Evolutionary conservation across 2,329 filamentous ascomycete genomes (phyloP).

Genomic region (Trichoderma asperellum): DNA sequence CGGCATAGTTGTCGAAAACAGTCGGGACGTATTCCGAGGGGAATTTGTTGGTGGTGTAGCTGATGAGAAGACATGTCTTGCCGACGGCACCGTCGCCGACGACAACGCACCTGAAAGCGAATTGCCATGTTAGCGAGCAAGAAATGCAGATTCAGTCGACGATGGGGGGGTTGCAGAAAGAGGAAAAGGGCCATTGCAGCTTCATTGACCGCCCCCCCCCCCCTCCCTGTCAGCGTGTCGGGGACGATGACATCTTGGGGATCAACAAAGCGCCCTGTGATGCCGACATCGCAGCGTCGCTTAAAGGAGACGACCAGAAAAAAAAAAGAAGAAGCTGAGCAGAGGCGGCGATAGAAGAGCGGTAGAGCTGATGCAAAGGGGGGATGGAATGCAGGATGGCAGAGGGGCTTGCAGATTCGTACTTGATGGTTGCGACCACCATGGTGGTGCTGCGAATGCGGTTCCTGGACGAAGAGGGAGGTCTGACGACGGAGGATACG

Average conservation of each 20-base stretch:
- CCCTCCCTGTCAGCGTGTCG: conserved; percentile 18
- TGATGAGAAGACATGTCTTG: conserved; percentile 98
- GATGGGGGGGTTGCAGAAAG: neutral
- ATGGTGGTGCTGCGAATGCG: conserved; percentile 51
- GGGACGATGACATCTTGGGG: conserved; percentile 10
- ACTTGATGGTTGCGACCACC: conserved; percentile 69
- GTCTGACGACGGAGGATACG: conserved; percentile 27
- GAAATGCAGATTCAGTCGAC: neutral
- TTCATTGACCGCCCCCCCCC: conserved; percentile 27
- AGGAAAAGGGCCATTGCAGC: neutral
- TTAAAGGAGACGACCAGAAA: neutral
- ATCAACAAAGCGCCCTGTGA: neutral
- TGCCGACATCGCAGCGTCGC: conserved; percentile 11
- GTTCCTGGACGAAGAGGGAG: conserved; percentile 46
- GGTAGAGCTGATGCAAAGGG: conserved; percentile 18
- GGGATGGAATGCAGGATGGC: conserved; percentile 28
- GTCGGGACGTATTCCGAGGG: conserved; percentile 99
- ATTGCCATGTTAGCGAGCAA: conserved; percentile 33
- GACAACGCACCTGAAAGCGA: conserved; percentile 79
- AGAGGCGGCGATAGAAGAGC: neutral
- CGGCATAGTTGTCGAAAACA: conserved; percentile 99
- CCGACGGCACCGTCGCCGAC: conserved; percentile 99
- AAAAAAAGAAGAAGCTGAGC: neutral
- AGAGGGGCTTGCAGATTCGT: conserved; percentile 41
- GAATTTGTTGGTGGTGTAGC: conserved; percentile 99